A percentile compares a stretch with the other conserved stretches of the same genome.
Conservation (phyloP, 23 red algal genomes). For the Gracilaria caudata region DNA sequence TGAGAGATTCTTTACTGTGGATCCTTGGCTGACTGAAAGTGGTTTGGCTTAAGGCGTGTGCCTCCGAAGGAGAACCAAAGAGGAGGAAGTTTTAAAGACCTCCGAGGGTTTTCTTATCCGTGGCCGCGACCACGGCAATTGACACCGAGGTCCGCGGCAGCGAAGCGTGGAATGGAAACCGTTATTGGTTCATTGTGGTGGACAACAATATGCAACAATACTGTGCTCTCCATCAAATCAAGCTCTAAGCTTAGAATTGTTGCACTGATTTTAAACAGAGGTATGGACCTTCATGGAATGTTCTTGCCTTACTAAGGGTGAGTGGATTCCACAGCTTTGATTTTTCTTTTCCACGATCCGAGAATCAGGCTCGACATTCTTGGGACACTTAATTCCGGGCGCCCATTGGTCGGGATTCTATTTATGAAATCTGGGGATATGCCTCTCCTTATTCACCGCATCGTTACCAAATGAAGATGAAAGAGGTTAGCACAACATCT, state of each 20-base stretch:
- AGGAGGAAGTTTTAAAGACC: neutral
- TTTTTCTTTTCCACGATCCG: no score
- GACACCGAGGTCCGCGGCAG: no score
- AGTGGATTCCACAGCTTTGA: neutral
- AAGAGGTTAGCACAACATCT: no score
- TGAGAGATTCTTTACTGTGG: neutral
- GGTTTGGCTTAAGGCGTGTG: neutral
- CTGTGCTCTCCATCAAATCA: neutral
- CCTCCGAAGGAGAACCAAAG: no score
- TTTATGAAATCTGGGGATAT: no score
- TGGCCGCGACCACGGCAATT: neutral
- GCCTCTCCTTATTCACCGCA: no score
- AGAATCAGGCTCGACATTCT: no score
- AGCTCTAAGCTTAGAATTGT: neutral
- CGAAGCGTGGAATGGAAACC: neutral
- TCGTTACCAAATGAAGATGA: no score
- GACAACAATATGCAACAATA: neutral
- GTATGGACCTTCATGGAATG: neutral
- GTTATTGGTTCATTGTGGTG: neutral
- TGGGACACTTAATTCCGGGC: no score
- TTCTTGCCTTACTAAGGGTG: no score
- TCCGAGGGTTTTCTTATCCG: neutral
- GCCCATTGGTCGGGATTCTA: no score
- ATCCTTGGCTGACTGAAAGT: no score
- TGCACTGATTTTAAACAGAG: neutral